phyloP scores from a whole-genome alignment of 176 grass and related monocot species.

The Ampelocalamus luodianensis region DNA sequence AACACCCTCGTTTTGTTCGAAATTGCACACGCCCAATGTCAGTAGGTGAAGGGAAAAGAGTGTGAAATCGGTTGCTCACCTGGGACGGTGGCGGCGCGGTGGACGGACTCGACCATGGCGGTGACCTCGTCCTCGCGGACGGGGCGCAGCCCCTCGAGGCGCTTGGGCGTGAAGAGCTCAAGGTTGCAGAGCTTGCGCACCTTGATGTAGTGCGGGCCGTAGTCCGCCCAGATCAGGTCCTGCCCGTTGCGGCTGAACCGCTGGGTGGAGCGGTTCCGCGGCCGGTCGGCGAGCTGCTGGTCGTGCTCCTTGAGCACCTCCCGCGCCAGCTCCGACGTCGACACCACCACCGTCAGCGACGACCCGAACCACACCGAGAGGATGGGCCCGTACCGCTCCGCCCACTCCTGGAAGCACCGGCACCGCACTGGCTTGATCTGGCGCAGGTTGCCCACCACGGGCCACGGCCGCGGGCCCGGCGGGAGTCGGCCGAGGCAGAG shows the following conservation, averaged over 20 bases:
- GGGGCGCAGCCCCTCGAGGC: conserved; percentile 78
- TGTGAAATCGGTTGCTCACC: conserved; percentile 46
- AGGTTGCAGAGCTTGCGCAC: conserved; percentile 91
- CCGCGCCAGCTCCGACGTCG: conserved; percentile 65
- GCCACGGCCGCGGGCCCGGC: conserved; percentile 74
- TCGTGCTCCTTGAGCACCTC: conserved; percentile 84
- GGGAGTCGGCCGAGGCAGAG: conserved; percentile 55
- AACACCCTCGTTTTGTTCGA: neutral
- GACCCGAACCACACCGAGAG: conserved; percentile 84
- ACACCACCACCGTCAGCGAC: conserved; percentile 73
- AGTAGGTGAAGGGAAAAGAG: neutral
- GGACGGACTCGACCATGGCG: conserved; percentile 83
- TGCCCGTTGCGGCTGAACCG: conserved; percentile 78
- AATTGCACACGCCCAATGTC: neutral
- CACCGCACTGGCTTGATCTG: conserved; percentile 78
- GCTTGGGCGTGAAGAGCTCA: conserved; percentile 82
- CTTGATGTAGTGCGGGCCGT: conserved; percentile 90
- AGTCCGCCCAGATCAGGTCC: conserved; percentile 94
- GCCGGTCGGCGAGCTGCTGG: conserved; percentile 76
- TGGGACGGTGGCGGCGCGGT: conserved; percentile 46
- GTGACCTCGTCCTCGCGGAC: conserved; percentile 85
- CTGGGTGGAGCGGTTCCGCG: conserved; percentile 63
- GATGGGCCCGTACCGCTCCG: conserved; percentile 62
- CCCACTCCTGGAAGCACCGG: conserved; percentile 82
- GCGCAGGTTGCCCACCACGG: conserved; percentile 71